Evolutionary conservation across 495 filamentous ascomycete genomes (phyloP), one percentile per base, ranked within the genome.

Genomic region (Alectoria sarmentosa): DNA sequence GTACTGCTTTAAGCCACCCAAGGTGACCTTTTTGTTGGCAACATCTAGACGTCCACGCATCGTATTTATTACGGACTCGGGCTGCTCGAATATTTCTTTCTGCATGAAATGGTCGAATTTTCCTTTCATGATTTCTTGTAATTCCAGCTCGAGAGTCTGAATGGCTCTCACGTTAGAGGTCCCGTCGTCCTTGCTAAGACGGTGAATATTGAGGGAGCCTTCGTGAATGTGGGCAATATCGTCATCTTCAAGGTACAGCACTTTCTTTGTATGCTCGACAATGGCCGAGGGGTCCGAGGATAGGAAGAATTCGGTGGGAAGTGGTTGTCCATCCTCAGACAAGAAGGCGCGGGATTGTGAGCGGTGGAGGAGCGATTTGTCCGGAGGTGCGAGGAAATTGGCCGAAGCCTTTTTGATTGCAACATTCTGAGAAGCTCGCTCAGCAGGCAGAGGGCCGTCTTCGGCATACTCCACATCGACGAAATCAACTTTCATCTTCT

Each of bases 31-130:
- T 83, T 95, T 94, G 79, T 97, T 93, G 63, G 83, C 88, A 60
- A 89, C 83, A 74, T 98, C 95, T 67, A 98, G 80, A 77, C 94
- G 95, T 76, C 94, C 94, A 85, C 94, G 89, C 94, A 98, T 98
- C 52, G 95, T 97, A 82, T 98, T 98, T 78, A 98, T 87, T 65
- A 98, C 91, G 8, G 94, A 98, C 79, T 98, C 94, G 64, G 94
- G 94, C 79, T 98, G 94, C 80, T 98, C 94, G 76, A 98, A 98
- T 72, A 98, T 98, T 75, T 98, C 94, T 83, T 98, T 98, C 75
- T 98, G 95, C 94, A 98, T 98, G 82, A 97, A 98, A 78, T 98
- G 94, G 74, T 98, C 94, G 77, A 98, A 98, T 73, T 93, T 95
- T 73, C 94, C 94, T 85, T 98, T 98, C 94, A 98, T 98, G 76